Percentiles rank a stretch among this genome's conserved stretches.
Conservation (phyloP, 2,329 filamentous ascomycete genomes). For the Colletotrichum liaoningense region DNA sequence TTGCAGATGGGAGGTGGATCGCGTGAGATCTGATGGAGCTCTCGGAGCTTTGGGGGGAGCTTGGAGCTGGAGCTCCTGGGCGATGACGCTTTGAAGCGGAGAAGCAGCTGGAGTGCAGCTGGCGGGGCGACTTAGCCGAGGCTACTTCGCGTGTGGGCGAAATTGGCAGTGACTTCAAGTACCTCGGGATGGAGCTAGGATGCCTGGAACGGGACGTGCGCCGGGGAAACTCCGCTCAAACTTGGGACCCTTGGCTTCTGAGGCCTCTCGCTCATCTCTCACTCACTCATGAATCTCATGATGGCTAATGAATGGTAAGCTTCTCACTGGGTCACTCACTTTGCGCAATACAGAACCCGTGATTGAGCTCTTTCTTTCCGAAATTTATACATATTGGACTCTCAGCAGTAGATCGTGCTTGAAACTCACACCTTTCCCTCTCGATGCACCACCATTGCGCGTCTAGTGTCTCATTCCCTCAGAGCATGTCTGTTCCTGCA, state of each 20-base stretch:
- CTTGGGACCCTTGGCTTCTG: neutral
- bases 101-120: constrained; percentile 12
- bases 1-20: neutral
- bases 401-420: neutral
- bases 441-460: neutral
- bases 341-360: neutral
- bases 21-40: neutral
- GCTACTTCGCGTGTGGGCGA: neutral
- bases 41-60: constrained; percentile 12
- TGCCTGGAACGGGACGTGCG: neutral
- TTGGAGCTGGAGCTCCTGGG: constrained; percentile 12
- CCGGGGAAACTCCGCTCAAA: constrained; percentile 11
- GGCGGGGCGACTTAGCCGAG: neutral
- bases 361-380: neutral
- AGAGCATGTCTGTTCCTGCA: neutral
- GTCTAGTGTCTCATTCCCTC: neutral
- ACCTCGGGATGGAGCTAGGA: neutral
- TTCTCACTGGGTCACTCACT: neutral
- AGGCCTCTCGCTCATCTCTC: neutral
- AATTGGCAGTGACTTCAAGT: accelerated
- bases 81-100: constrained; percentile 31
- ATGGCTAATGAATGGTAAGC: neutral
- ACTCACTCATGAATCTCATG: neutral
- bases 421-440: neutral
- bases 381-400: neutral